Evolutionary conservation across 108 stramenopile species (phyloP).

Genomic region (Mayamaea pseudoterrestris): DNA sequence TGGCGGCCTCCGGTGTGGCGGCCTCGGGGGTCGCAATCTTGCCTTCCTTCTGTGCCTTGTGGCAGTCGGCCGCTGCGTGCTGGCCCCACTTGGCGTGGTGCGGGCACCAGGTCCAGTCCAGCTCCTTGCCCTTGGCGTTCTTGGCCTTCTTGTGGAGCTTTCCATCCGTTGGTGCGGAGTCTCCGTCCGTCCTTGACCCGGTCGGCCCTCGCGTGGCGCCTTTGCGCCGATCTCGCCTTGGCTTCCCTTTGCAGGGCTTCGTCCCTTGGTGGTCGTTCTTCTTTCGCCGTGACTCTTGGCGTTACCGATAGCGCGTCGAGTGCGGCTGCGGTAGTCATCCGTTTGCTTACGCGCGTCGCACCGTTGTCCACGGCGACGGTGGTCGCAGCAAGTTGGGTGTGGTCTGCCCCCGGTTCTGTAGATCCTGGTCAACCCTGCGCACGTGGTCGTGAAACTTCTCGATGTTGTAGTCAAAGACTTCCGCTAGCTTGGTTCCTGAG

Average conservation of each 20-base stretch:
- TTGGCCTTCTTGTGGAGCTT: slow-evolving; percentile 2
- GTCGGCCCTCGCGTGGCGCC: neutral
- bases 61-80: neutral
- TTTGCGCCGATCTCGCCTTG: neutral
- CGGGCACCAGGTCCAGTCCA: neutral
- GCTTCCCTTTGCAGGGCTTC: slow-evolving; percentile 13
- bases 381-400: slow-evolving; percentile 12
- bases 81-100: neutral
- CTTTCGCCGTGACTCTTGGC: neutral
- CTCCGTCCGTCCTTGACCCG: neutral
- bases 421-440: neutral
- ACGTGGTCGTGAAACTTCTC: slow-evolving; percentile 25
- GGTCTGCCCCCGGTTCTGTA: slow-evolving; percentile 9
- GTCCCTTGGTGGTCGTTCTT: slow-evolving; percentile 8
- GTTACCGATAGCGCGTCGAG: neutral
- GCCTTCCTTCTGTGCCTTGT: neutral
- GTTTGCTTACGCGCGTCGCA: slow-evolving; percentile 4
- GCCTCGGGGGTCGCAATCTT: neutral
- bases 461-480: slow-evolving; percentile 9
- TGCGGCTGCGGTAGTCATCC: slow-evolving; percentile 15
- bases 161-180: too few relatives aligned
- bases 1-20: neutral
- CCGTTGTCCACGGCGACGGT: slow-evolving; percentile 21
- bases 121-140: neutral
- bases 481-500: slow-evolving; percentile 8